Conservation (phyloP, 805 yeast genomes). For the Pichia gijzeniarum region DNA sequence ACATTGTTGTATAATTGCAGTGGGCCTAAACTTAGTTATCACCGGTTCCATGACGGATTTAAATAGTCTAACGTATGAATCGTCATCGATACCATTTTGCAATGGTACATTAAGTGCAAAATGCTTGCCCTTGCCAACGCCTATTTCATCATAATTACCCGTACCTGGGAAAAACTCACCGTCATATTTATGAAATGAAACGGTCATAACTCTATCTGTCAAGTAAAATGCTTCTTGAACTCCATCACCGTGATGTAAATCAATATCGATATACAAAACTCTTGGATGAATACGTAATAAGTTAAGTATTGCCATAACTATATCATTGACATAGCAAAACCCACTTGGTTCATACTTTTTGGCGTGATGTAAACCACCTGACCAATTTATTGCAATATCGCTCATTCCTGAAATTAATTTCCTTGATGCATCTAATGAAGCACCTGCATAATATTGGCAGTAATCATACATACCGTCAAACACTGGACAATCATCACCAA, state of each 20-base stretch:
- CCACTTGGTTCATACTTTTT: conserved; percentile 93
- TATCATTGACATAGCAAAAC: conserved; percentile 92
- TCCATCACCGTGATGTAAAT: conserved; percentile 96
- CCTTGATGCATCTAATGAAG: conserved; percentile 88
- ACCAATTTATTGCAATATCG: conserved; percentile 93
- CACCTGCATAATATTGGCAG: conserved; percentile 85
- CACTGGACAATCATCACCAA: conserved; percentile 92
- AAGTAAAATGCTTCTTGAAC: conserved; percentile 96
- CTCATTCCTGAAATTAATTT: conserved; percentile 79
- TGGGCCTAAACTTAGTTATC: conserved; percentile 85
- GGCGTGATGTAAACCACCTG: conserved; percentile 96
- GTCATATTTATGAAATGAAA: conserved; percentile 86
- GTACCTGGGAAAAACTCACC: conserved; percentile 98
- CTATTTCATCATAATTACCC: conserved; percentile 84
- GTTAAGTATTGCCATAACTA: conserved; percentile 81
- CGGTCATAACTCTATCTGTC: conserved; percentile 94
- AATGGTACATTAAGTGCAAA: conserved; percentile 88
- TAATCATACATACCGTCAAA: conserved; percentile 94
- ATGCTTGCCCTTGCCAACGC: conserved; percentile 83
- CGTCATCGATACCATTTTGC: conserved; percentile 94
- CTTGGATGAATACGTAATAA: conserved; percentile 84
- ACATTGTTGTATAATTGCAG: conserved; percentile 91
- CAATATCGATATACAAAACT: conserved; percentile 89
- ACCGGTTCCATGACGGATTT: conserved; percentile 88
- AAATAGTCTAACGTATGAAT: conserved; percentile 64